Evolutionary conservation across 345 rosid genomes (phyloP).

Genomic region (Triadica sebifera): DNA sequence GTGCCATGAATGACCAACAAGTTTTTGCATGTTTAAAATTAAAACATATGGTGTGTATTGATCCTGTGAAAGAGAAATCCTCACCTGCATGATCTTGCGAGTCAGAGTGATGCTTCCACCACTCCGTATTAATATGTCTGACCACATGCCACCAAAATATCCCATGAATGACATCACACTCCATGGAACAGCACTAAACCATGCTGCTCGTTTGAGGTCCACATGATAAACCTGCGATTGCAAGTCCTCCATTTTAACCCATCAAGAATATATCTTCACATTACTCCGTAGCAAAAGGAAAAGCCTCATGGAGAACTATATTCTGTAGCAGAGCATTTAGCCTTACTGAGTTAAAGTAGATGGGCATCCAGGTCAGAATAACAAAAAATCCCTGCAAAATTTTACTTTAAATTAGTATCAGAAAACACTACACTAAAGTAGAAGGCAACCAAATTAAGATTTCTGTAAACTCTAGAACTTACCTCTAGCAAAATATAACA

Average conservation of each 20-base stretch:
- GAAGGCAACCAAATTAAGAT: neutral
- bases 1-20: neutral
- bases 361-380: slow-evolving; percentile 99
- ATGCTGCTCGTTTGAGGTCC: slow-evolving; percentile 90
- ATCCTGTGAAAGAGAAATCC: neutral
- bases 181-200: slow-evolving; percentile 99
- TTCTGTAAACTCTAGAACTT: neutral
- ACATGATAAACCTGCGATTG: slow-evolving; percentile 70
- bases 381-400: slow-evolving; percentile 82
- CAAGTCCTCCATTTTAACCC: slow-evolving; percentile 18
- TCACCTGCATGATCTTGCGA: slow-evolving; percentile 94
- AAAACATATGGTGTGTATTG: neutral
- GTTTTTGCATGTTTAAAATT: neutral
- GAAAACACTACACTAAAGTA: neutral
- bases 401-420: neutral
- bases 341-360: slow-evolving; percentile 85
- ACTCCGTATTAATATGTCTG: slow-evolving; percentile 65
- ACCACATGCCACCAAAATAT: slow-evolving; percentile 74
- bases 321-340: neutral
- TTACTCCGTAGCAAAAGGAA: neutral
- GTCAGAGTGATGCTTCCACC: slow-evolving; percentile 78
- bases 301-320: neutral
- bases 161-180: slow-evolving; percentile 90
- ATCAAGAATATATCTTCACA: slow-evolving; percentile 5
- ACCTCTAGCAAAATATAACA: neutral